Conservation (phyloP, 768 basidiomycete genomes). For the Lactarius akahatsu region DNA sequence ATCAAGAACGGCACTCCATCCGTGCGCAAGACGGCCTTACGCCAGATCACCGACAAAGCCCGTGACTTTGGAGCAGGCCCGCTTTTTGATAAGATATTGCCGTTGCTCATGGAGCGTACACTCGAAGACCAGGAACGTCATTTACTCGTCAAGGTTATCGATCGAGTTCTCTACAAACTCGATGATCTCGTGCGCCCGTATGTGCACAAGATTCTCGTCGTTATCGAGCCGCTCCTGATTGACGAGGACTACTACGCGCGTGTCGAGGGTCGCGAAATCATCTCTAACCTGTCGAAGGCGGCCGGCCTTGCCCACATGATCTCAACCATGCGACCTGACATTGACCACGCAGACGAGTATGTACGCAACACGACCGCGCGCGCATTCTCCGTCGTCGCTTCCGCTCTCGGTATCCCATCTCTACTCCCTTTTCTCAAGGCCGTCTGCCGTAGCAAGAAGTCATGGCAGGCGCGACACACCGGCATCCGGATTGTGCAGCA, state of each 20-base stretch:
- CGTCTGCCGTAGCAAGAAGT: conserved; percentile 98
- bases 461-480: conserved; percentile 99
- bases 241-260: conserved; percentile 97
- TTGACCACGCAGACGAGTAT: conserved; percentile 99
- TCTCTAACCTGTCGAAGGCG: conserved; percentile 97
- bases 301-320: conserved; percentile 99
- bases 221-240: conserved; percentile 97
- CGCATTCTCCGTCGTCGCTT: conserved; percentile 98
- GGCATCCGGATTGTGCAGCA: conserved; percentile 99
- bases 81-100: conserved; percentile 97
- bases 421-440: conserved; percentile 98
- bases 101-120: conserved; percentile 95
- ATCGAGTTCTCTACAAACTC: conserved; percentile 97
- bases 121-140: conserved; percentile 99
- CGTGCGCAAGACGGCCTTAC: conserved; percentile 93
- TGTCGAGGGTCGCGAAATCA: conserved; percentile 98
- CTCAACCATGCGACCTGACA: conserved; percentile 99
- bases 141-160: conserved; percentile 97
- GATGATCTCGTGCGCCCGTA: conserved; percentile 99
- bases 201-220: conserved; percentile 98
- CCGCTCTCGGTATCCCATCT: conserved; percentile 96
- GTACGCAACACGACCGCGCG: conserved; percentile 98
- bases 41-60: conserved; percentile 99
- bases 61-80: conserved; percentile 98
- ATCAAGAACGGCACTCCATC: conserved; percentile 99